Evolutionary conservation across 2,329 filamentous ascomycete species (phyloP).

Genomic region (Apiospora koreana): DNA sequence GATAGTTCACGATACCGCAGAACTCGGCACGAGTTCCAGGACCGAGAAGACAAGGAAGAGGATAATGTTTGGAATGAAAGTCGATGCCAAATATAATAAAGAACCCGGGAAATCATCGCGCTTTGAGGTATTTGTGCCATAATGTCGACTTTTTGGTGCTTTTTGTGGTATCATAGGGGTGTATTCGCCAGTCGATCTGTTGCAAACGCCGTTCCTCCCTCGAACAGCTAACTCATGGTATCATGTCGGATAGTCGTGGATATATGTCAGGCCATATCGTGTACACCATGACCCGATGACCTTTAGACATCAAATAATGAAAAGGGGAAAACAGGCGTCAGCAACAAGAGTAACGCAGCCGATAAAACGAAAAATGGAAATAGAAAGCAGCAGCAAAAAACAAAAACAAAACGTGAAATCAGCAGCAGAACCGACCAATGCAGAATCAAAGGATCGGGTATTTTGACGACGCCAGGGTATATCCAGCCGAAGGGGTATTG

Average conservation of each 20-base stretch:
- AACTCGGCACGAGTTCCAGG: background rate
- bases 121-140: constrained; percentile 7
- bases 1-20: background rate
- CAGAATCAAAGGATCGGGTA: constrained; percentile 47
- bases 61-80: background rate
- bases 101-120: background rate
- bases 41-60: background rate
- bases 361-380: constrained; percentile 22
- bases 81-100: background rate
- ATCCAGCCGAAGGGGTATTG: constrained; percentile 62
- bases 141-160: constrained; percentile 23
- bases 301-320: constrained; percentile 7
- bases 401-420: constrained; percentile 29
- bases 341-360: constrained; percentile 22
- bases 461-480: constrained; percentile 66
- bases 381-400: too few species aligned
- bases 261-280: constrained; percentile 34
- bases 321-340: background rate
- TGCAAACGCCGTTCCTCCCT: constrained; percentile 33
- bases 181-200: constrained; percentile 29
- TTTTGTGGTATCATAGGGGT: constrained; percentile 35
- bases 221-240: constrained; percentile 32
- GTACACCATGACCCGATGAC: constrained; percentile 26
- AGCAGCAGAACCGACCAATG: constrained; percentile 47
- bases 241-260: constrained; percentile 34